Percentiles rank a stretch among this genome's conserved stretches.
Conservation (phyloP, 257 asterid genomes). For the Echites panduratus region DNA sequence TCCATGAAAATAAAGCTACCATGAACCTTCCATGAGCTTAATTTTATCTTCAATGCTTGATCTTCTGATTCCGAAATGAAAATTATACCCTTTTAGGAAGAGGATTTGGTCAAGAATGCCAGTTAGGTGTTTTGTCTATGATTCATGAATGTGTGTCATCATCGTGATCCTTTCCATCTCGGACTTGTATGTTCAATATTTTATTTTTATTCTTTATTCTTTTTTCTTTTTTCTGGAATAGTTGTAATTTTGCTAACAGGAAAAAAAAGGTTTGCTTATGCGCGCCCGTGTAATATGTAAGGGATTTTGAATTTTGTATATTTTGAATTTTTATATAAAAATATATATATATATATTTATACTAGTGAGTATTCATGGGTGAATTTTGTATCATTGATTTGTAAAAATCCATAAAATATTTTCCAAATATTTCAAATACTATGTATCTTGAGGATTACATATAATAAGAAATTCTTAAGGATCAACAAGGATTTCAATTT, state of each 20-base stretch:
- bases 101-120: constrained; percentile 3
- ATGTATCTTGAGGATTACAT: too few species aligned
- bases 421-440: too few species aligned
- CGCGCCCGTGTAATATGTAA: too few species aligned
- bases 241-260: not conserved
- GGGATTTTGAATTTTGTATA: too few species aligned
- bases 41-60: not conserved
- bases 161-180: not conserved
- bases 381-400: too few species aligned
- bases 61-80: not conserved
- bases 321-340: too few species aligned
- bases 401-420: too few species aligned
- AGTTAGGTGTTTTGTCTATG: not conserved
- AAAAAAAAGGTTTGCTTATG: too few species aligned
- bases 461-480: too few species aligned
- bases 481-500: too few species aligned
- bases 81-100: not conserved
- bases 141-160: not conserved
- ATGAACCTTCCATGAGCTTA: not conserved
- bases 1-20: constrained; percentile 19
- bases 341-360: too few species aligned
- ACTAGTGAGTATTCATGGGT: too few species aligned
- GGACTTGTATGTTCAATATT: not conserved
- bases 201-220: not conserved
- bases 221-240: not conserved